Evolutionary conservation across 1,139 yeast species (phyloP), one percentile per base, ranked within the genome.

Genomic region (Wickerhamiella pararugosa): DNA sequence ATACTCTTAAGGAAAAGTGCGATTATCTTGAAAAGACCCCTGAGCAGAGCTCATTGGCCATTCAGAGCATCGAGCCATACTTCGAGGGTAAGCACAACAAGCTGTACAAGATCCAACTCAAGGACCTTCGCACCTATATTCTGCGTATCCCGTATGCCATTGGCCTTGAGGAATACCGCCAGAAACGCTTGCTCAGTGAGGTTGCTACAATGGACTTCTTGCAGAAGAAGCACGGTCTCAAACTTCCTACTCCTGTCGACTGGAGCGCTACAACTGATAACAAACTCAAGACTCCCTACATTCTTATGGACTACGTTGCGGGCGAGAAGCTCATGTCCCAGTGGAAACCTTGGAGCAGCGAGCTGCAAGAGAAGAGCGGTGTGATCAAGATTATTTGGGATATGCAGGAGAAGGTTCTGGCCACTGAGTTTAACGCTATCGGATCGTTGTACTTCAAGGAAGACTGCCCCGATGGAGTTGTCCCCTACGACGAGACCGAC

Each of bases 81-180:
- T 94, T 84, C 55, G 97, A 90, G 61, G 97, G 97, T 44, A 84
- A 83, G 61, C 95, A 84, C 57, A 90, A 90, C 63, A 73, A 94
- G 57, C 67, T 87, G 44, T 90, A 86, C 62, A 75, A 78, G 55
- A 64, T 84, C 31, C 73, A 74, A 21, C 66, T 86, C 45, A 70
- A 72, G 45, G 71, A 78, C 41, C 77, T 69, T 6, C 76, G 74
- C 50, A 64, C 71, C 8, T 76, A 80, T 50, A 74, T 83, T 25
- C 69, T 90, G 58, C 73, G 97, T 60, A 73, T 90, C 44, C 97
- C 98, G 9, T 90, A 90, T 59, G 73, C 79, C 39, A 48, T 63
- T 29, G 67, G 73, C 36, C 71, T 81, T 25, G 75, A 73, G 45
- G 72, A 69, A 48, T 75, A 80, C 44, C 72, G 80, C 43, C 65